Evolutionary conservation across 2,329 filamentous ascomycete genomes (phyloP), one percentile per base, ranked within the genome.

Genomic region (Ustulina deusta): DNA sequence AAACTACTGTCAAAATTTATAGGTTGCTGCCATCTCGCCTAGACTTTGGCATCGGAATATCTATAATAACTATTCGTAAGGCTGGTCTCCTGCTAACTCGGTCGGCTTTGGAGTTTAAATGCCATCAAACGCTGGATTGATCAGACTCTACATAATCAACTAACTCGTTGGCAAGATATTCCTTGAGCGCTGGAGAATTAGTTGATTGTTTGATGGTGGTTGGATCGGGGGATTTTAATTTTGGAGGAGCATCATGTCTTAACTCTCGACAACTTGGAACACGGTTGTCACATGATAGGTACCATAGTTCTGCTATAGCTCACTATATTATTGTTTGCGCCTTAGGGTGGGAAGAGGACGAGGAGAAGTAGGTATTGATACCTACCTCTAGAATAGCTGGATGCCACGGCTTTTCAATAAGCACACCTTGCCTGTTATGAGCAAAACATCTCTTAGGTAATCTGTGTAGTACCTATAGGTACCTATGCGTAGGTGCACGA

Each of bases 181-280:
- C 15, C 51, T 34, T 13, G 17, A 22, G 20, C 51, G 32, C n/a
- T 6, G n/a, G 15, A 36, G 36, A 10, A 42, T n/a, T 17, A 11
- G 34, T 42, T 20, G 34, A 36, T 65, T 6, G 34, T 11, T 61
- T 46, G 34, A 20, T 49, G 27, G 42, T n/a, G 36, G 48, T 10
- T 25, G 25, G 32, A 22, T 9, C 54, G 32, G 56, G 27, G 57
- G 11, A 32, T 32, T 51, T 42, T 32, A 38, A 34, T 17, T 38
- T 60, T 36, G 22, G 44, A 29, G 57, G 46, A 17, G 22, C 32
- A 22, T 56, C 11, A 29, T 40, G 46, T 49, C 58, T 51, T 25
- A 42, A 49, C 46, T 60, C 34, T 60, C 2, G 44, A 25, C 20
- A 27, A 27, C 25, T 6, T 27, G 42, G 20, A 49, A 48, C 29